Evolutionary conservation across 805 yeast species (phyloP), one percentile per base, ranked within the genome.

Genomic region (Pichia gijzeniarum): DNA sequence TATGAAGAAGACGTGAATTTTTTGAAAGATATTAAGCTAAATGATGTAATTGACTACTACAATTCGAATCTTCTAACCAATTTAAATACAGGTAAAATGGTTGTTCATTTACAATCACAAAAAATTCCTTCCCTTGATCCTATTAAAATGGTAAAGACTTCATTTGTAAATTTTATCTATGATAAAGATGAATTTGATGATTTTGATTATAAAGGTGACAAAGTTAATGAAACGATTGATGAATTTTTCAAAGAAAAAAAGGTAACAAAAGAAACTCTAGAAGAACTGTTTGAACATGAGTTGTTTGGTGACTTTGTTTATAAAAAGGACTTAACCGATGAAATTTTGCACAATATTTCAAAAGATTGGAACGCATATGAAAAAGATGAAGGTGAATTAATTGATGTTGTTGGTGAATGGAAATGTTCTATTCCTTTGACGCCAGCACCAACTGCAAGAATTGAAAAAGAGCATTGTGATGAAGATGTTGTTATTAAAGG

Each of bases 21-120:
- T 3, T 71, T 88, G 44, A 71, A 74, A 42, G 56, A 56, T 3
- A 61, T 88, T 43, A 69, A 80, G 25, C 61, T 64, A 1, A 84
- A 89, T 25, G 40, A 45, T 4, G 65, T 89, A 32, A 53, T 77
- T 22, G 69, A 70, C 1, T 80, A 80, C 56, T 86, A 73, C 59
- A 57, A 74, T 21, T 54, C 64, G 3, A 69, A 65, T 47, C 68
- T 85, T 17, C 40, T 60, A 30, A 42, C 57, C 18, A 19, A 41
- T 13, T 22, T 35, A 5, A 47, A 49, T 6, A 53, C 62, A 46
- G 71, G 73, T 16, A 75, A 67, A 55, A 58, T 82, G 19, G 71
- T 80, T 22, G 73, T 85, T 16, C 85, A 83, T 56, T 69, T 89
- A 58, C 74, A 78, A 55, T 78, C 95, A 4, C 80, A 75, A 40